Base-by-base conservation (phyloP, 228 moss, liverwort and hornwort genomes). In the Sphagnum magellanicum region DNA sequence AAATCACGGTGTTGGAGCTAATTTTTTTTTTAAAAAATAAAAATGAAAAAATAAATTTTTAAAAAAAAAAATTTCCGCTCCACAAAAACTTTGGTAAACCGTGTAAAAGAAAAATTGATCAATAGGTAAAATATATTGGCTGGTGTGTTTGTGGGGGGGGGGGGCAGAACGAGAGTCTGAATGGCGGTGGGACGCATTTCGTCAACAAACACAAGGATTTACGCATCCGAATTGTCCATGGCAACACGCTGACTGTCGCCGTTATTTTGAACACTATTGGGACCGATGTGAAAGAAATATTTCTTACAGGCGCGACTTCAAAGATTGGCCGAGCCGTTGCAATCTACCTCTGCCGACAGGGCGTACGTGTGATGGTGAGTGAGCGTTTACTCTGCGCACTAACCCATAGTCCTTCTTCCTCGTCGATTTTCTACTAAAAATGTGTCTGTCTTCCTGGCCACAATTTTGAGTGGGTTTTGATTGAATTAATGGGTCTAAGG, bases 231-330 rank as follows among this genome's bases (percentile, higher is more conserved):
- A 87, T 97, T 3, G 90, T 90, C 5, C 97, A 97, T 10, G 97
- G 97, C 0, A 97, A 97, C 58, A 93, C 97, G 4, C 64, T 97
- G 70, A 97, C 97, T 6, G 90, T 91, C 50, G 97, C 93, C 1
- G 91, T 90, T 7, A 90, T 97, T 17, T 59, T 97, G 50, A 80
- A 91, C 67, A 90, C 88, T 52, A 68, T 97, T 52, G 91, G 88
- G 4, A 74, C 76, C 53, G 73, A 76, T 6, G 83, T 93, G 57
- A 71, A 74, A 14, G 90, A 97, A 65, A 87, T 97, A 51, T 90
- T 97, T 74, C 77, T 97, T 74, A 93, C 97, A 0, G 97, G 97
- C 0, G 9, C 55, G 2, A 97, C 97, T 2, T 97, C 97, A 0
- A 97, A 97, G 64, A 80, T 97, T 6, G 97, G 97, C 0, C 90